Evolutionary conservation across 495 filamentous ascomycete genomes (phyloP).

Genomic region (Ramalina peruviana): DNA sequence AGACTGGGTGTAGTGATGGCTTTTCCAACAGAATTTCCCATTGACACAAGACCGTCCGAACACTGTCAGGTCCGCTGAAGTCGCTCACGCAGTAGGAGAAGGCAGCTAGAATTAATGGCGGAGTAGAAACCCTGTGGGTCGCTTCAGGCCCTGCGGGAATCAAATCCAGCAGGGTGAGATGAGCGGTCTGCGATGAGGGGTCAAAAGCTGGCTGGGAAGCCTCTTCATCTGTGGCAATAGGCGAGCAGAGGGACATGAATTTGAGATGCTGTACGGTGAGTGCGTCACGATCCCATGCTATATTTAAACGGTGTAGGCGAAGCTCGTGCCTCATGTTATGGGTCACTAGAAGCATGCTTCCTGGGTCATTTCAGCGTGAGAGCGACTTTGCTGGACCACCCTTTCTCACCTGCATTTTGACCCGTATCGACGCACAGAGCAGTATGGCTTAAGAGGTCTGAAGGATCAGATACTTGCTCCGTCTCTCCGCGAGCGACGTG

Average conservation of each 20-base stretch:
- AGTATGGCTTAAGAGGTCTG: conserved; percentile 67
- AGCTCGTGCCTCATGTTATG: conserved; percentile 55
- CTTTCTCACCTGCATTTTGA: conserved; percentile 1
- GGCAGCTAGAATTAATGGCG: conserved; percentile 54
- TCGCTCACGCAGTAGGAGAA: conserved; percentile 45
- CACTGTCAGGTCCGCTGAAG: conserved; percentile 35
- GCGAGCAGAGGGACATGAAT: conserved; percentile 34
- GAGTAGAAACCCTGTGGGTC: conserved; percentile 31
- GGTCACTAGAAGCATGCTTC: conserved; percentile 47
- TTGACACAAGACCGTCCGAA: conserved; percentile 55
- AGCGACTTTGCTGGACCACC: not conserved
- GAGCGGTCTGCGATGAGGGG: conserved; percentile 16
- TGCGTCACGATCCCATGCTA: conserved; percentile 36
- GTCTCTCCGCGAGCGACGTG: conserved; percentile 53
- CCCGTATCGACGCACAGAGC: conserved; percentile 60
- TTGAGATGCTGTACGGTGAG: conserved; percentile 34
- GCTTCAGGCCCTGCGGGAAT: conserved; percentile 43
- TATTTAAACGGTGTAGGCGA: conserved; percentile 43
- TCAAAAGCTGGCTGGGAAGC: not conserved
- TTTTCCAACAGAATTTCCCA: conserved; percentile 59
- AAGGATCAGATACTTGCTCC: conserved; percentile 52
- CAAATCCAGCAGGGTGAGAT: conserved; percentile 52
- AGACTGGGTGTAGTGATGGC: conserved; percentile 51
- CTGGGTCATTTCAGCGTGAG: conserved; percentile 15
- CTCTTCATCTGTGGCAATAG: conserved; percentile 13